Evolutionary conservation across 306 rosid species (phyloP).

Genomic region (Leucaena leucocephala): DNA sequence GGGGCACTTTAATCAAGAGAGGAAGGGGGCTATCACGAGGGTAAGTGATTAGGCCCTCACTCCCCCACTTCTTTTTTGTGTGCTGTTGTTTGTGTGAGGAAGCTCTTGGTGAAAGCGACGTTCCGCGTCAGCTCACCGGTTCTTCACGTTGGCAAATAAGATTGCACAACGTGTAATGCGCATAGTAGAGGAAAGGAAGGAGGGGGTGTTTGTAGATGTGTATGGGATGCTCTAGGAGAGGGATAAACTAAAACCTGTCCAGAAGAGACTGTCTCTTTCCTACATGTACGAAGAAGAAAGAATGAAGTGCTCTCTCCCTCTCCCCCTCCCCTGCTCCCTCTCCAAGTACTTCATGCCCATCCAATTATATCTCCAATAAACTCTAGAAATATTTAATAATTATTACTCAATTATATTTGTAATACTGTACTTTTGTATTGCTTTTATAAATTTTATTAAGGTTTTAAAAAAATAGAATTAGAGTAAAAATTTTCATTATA

Average conservation of each 20-base stretch:
- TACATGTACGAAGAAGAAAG: conserved; percentile 36
- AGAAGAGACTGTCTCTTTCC: conserved; percentile 30
- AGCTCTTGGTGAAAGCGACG: conserved; percentile 47
- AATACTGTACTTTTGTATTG: too few species aligned
- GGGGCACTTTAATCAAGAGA: conserved; percentile 53
- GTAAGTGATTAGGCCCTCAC: conserved; percentile 69
- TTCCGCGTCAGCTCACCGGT: conserved; percentile 67
- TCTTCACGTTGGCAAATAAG: conserved; percentile 50
- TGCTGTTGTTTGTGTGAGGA: conserved; percentile 32
- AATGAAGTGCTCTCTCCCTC: too few species aligned
- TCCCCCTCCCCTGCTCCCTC: too few species aligned
- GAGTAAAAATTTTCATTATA: too few species aligned
- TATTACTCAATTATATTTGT: too few species aligned
- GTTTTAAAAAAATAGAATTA: too few species aligned
- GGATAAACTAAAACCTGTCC: background rate
- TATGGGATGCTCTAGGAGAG: background rate
- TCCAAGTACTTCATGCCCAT: too few species aligned
- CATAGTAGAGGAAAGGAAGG: background rate
- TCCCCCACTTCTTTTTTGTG: conserved; percentile 55
- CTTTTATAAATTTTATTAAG: too few species aligned
- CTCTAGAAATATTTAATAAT: too few species aligned
- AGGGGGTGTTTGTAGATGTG: conserved; percentile 20
- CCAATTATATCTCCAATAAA: too few species aligned
- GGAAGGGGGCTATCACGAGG: conserved; percentile 44
- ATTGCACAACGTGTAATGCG: conserved; percentile 27